Evolutionary conservation across 2,329 filamentous ascomycete species (phyloP), one percentile per base, ranked within the genome.

Genomic region (Fusarium secorum): DNA sequence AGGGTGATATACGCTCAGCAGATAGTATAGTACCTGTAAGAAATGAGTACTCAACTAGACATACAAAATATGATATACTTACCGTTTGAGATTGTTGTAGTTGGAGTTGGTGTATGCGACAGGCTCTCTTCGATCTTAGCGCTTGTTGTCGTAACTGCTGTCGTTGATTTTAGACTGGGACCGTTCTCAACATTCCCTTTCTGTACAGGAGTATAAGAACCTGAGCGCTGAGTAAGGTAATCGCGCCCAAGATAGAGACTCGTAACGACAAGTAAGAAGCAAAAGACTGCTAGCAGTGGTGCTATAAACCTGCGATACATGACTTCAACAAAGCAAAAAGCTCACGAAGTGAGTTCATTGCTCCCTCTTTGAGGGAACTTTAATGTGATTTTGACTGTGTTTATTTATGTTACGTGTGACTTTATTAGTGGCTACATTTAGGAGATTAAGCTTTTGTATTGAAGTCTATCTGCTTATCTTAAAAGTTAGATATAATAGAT

Each of bases 21-120:
- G 66, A 60, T 7, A 76, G 55, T 35, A 70, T 48, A 10, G 7
- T 85, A 75, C 1, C 82, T 83, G 17, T 2, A 72, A 24, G 81
- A 0, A n/a, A 42, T 72, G 7, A 65, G 38, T 30, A 33, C 7
- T 0, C 0, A 11, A 4, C 1, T 15, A 8, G 4, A 5, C 10
- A 5, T 14, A 14, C 3, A 2, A 1, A 10, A 5, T 6, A 18
- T 7, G 9, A 6, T 13, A 6, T 33, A 33, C 11, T 42, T 39
- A 67, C 71, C 71, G 35, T 74, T 55, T 46, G 35, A 39, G 14
- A 74, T 67, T 7, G 28, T 28, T 17, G 22, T 2, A 38, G 20
- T 44, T 35, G 35, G 22, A 5, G 15, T 63, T 6, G 65, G 35
- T 2, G 36, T 35, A 33, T 51, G 46, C 4, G 30, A 30, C 22